These are phyloP conservation scores for Diatrype stigma DNA, from an alignment of 2,329 filamentous ascomycete genomes.

Conservation along the genomic window DNA sequence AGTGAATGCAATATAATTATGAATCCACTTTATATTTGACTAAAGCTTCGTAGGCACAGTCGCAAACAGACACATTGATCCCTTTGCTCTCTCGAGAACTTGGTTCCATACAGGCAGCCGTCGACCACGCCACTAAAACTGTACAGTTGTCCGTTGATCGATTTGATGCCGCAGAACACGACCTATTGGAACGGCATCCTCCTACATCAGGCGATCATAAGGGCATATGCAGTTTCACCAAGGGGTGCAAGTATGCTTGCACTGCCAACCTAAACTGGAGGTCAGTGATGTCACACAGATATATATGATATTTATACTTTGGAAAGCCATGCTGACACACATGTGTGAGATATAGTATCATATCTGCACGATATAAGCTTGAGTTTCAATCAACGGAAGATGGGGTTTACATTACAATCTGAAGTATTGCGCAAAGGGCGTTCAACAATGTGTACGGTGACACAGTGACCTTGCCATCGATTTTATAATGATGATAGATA, in stretches of 20 bases:
- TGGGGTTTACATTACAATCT: constrained; percentile 5
- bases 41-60: constrained; percentile 7
- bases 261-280: constrained; percentile 13
- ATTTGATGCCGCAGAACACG: constrained; percentile 6
- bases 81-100: constrained; percentile 9
- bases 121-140: constrained; percentile 5
- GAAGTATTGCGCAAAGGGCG: no score
- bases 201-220: constrained; percentile 1
- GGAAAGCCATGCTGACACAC: no score
- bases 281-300: background rate
- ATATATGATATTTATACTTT: background rate
- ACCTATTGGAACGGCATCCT: constrained; percentile 4
- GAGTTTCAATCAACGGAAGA: constrained; percentile 6
- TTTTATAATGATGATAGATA: no score
- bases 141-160: constrained; percentile 2
- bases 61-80: constrained; percentile 9
- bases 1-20: background rate
- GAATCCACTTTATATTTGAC: background rate
- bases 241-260: constrained; percentile 12
- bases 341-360: background rate
- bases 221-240: constrained; percentile 7
- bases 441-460: no score
- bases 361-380: constrained; percentile 7
- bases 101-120: constrained; percentile 10
- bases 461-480: no score